These are phyloP conservation scores for Synchytrium microbalum DNA, from an alignment of 371 early-diverging fungal genomes.

Conservation along the genomic window DNA sequence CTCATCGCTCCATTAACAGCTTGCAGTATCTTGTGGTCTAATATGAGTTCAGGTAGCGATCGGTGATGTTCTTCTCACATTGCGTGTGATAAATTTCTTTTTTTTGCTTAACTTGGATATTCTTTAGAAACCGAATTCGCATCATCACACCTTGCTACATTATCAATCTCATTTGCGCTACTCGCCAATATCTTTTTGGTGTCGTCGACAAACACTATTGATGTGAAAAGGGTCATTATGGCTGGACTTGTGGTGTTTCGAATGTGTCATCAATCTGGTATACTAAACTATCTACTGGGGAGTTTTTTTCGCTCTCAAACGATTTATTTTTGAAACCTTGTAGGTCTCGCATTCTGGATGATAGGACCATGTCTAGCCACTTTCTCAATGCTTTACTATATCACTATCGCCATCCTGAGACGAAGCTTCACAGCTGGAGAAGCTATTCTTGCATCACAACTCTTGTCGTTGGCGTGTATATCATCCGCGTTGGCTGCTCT, in stretches of 20 bases:
- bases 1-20: background rate
- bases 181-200: background rate
- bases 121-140: background rate
- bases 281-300: too few relatives aligned
- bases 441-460: slow-evolving; percentile 55
- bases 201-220: background rate
- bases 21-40: background rate
- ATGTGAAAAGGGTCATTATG: background rate
- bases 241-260: background rate
- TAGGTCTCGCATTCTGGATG: background rate
- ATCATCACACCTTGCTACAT: background rate
- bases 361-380: background rate
- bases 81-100: too few relatives aligned
- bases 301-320: too few relatives aligned
- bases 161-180: background rate
- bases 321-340: too few relatives aligned
- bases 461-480: slow-evolving; percentile 37
- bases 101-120: too few relatives aligned
- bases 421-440: slow-evolving; percentile 58
- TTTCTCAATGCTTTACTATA: background rate
- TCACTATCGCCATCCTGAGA: background rate
- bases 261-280: background rate
- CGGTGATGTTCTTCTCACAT: too few relatives aligned
- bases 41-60: too few relatives aligned
- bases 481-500: slow-evolving; percentile 21